Percentiles rank a stretch among this genome's conserved stretches.
phyloP scores from a whole-genome alignment of 192 early-diverging fungal species.

The Coemansia sp. region DNA sequence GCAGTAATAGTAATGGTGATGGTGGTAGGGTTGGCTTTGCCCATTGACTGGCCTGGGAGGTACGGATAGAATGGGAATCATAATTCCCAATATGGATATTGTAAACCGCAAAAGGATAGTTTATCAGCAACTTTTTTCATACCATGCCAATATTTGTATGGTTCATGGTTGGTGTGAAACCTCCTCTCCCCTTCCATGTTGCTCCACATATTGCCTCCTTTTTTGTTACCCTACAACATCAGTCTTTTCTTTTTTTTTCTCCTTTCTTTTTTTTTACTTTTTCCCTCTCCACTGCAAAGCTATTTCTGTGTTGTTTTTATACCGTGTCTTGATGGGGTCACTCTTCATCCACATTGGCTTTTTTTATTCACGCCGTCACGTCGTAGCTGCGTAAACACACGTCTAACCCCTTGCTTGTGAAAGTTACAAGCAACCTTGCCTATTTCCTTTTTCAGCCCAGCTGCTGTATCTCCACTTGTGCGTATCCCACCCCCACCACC shows the following conservation, averaged over 20 bases:
- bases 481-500: not conserved
- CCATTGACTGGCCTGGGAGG: too few species aligned
- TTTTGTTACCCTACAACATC: not conserved
- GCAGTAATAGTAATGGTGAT: too few species aligned
- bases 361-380: not conserved
- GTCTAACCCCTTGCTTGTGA: not conserved
- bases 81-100: too few species aligned
- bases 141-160: slow-evolving; percentile 6
- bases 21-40: slow-evolving; percentile 12
- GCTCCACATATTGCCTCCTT: not conserved
- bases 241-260: not conserved
- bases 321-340: not conserved
- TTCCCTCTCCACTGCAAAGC: not conserved
- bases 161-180: slow-evolving; percentile 1
- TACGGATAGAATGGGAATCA: slow-evolving; percentile 22
- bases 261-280: not conserved
- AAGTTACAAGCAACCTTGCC: not conserved
- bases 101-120: too few species aligned
- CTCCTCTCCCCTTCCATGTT: not conserved
- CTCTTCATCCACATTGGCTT: not conserved
- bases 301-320: not conserved
- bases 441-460: not conserved
- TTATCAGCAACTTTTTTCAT: not conserved
- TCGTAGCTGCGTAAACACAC: not conserved
- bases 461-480: not conserved